Evolutionary conservation across 2,329 filamentous ascomycete species (phyloP).

Genomic region (Diaporthe eres): DNA sequence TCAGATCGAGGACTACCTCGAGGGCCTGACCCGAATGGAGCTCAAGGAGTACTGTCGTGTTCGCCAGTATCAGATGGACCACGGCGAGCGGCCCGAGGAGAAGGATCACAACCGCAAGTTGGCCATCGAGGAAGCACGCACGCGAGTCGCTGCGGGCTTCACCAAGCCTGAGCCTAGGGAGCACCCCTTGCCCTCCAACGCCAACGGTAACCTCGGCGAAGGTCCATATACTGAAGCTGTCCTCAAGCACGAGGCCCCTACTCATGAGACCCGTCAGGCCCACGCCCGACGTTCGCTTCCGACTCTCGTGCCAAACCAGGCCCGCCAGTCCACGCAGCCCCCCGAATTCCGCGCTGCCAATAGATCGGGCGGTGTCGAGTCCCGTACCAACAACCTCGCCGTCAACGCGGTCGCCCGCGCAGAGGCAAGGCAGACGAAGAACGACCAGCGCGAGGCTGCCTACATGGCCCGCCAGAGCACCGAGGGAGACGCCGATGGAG

Average conservation of each 20-base stretch:
- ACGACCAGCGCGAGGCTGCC: conserved; percentile 60
- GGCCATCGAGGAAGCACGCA: conserved; percentile 66
- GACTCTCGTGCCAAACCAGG: conserved; percentile 48
- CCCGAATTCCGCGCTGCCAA: conserved; percentile 53
- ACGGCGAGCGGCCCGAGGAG: conserved; percentile 64
- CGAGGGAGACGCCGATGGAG: conserved; percentile 24
- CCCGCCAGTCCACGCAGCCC: conserved; percentile 52
- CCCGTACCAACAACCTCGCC: conserved; percentile 62
- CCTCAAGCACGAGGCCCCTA: conserved; percentile 39
- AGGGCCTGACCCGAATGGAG: conserved; percentile 65
- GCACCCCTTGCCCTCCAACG: conserved; percentile 39
- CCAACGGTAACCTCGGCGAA: conserved; percentile 38
- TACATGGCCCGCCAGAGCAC: conserved; percentile 42
- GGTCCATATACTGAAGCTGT: conserved; percentile 33
- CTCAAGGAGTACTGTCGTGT: conserved; percentile 76
- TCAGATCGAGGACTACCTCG: conserved; percentile 69
- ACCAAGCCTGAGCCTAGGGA: conserved; percentile 44
- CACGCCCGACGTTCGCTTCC: conserved; percentile 53
- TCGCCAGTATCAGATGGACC: conserved; percentile 70
- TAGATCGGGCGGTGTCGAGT: conserved; percentile 49
- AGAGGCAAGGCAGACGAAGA: conserved; percentile 65
- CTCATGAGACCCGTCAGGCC: conserved; percentile 60
- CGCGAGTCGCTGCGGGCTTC: conserved; percentile 53
- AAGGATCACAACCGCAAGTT: conserved; percentile 64
- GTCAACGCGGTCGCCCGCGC: conserved; percentile 66